These are phyloP conservation scores for Aspergillus cavernicola DNA, from an alignment of 495 filamentous ascomycete genomes.

Conservation along the genomic window DNA sequence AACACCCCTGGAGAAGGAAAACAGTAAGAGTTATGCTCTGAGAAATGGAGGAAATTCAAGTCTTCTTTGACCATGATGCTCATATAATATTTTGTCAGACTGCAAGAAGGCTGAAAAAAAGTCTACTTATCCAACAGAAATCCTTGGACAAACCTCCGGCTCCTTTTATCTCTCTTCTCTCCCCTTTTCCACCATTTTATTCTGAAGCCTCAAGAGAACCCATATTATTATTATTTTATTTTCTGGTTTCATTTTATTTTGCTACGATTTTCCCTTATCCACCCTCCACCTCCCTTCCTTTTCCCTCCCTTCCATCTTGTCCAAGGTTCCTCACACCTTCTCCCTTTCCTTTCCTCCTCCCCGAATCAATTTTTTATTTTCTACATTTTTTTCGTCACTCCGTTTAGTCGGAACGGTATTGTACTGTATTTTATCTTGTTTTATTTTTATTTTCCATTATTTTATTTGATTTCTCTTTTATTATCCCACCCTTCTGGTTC, in stretches of 20 bases:
- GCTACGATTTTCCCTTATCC: slow-evolving; percentile 17
- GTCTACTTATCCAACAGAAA: slow-evolving; percentile 4
- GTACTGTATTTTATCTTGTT: slow-evolving; percentile 7
- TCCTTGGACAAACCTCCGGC: background rate
- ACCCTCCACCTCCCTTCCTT: slow-evolving; percentile 19
- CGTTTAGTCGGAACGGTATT: slow-evolving; percentile 12
- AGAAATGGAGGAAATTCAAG: too few relatives aligned
- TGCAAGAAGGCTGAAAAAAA: background rate
- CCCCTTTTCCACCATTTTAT: background rate
- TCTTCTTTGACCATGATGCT: background rate
- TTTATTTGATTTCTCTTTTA: slow-evolving; percentile 15
- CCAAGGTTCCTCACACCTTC: background rate
- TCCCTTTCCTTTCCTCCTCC: slow-evolving; percentile 9
- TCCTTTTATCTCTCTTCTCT: background rate
- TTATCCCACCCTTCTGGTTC: slow-evolving; percentile 34
- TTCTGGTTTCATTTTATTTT: slow-evolving; percentile 14
- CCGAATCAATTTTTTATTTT: slow-evolving; percentile 11
- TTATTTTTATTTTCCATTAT: slow-evolving; percentile 14
- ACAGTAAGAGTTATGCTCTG: slow-evolving; percentile 2
- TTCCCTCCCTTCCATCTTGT: slow-evolving; percentile 9
- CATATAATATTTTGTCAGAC: too few relatives aligned
- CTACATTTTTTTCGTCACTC: slow-evolving; percentile 10
- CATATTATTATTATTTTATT: slow-evolving; percentile 13
- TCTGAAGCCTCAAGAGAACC: background rate
- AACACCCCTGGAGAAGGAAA: slow-evolving; percentile 19